phyloP scores from a whole-genome alignment of 2,329 filamentous ascomycete species.

The Colletotrichum godetiae region DNA sequence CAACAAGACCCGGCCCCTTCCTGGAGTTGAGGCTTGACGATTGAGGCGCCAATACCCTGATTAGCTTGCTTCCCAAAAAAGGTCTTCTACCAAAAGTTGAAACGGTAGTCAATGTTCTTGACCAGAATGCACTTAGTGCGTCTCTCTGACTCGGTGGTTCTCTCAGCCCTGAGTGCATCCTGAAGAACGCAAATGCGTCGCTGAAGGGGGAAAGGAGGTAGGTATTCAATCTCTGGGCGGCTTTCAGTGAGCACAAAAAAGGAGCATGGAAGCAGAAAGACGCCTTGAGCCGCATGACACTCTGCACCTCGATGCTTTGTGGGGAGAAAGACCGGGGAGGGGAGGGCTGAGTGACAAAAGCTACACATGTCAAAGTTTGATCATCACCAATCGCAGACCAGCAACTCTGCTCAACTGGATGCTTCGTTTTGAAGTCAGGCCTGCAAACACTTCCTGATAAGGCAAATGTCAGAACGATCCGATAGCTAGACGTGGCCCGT shows the following conservation, averaged over 20 bases:
- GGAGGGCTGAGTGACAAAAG: conserved; percentile 13
- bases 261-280: neutral
- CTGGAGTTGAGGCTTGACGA: conserved; percentile 32
- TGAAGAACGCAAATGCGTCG: neutral
- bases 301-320: conserved; percentile 24
- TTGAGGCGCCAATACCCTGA: conserved; percentile 9
- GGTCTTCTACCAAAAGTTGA: conserved; percentile 28
- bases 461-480: conserved; percentile 32
- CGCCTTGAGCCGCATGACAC: conserved; percentile 21
- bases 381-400: conserved; percentile 37
- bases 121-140: conserved; percentile 9
- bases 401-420: conserved; percentile 25
- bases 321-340: conserved; percentile 7
- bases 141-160: conserved; percentile 22
- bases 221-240: neutral
- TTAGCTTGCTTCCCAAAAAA: conserved; percentile 25
- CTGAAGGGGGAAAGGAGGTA: conserved; percentile 8
- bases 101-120: conserved; percentile 30
- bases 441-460: conserved; percentile 35
- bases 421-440: conserved; percentile 31
- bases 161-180: conserved; percentile 7
- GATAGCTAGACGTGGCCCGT: conserved; percentile 24
- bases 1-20: conserved; percentile 23
- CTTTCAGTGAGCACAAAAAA: neutral
- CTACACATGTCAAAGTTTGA: conserved; percentile 37